Evolutionary conservation across 1,284 basidiomycete species (phyloP).

Genomic region (Macrocybe sp.): DNA sequence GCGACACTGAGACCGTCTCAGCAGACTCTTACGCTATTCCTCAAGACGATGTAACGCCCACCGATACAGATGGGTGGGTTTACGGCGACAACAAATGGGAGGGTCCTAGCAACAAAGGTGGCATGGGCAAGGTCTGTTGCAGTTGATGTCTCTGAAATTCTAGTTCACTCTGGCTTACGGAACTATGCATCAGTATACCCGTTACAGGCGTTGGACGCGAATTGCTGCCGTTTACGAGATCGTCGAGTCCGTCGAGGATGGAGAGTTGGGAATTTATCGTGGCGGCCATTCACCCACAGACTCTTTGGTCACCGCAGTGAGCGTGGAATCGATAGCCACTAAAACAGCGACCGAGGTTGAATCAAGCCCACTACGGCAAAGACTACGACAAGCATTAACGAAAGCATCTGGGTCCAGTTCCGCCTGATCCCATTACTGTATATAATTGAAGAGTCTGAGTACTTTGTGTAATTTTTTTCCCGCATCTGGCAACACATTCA

Average conservation of each 20-base stretch:
- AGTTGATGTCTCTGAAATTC: background rate
- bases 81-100: conserved; percentile 98
- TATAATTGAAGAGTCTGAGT: no score
- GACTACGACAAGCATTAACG: conserved; percentile 18
- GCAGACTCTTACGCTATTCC: conserved; percentile 16
- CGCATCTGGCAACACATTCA: no score
- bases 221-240: conserved; percentile 75
- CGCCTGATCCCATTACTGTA: no score
- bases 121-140: conserved; percentile 68
- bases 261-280: no score
- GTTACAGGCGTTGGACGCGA: conserved; percentile 80
- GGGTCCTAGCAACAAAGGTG: conserved; percentile 66
- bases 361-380: conserved; percentile 18
- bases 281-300: background rate
- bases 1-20: conserved; percentile 14
- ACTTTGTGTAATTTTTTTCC: no score
- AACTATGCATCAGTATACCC: conserved; percentile 58
- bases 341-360: conserved; percentile 7
- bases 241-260: conserved; percentile 48
- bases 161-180: conserved; percentile 1
- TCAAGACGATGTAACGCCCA: conserved; percentile 41
- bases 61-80: conserved; percentile 89
- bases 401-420: conserved; percentile 9
- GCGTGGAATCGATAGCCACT: background rate
- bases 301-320: background rate